Evolutionary conservation across 2,329 filamentous ascomycete genomes (phyloP).

Genomic region (Aspergillus hortae): DNA sequence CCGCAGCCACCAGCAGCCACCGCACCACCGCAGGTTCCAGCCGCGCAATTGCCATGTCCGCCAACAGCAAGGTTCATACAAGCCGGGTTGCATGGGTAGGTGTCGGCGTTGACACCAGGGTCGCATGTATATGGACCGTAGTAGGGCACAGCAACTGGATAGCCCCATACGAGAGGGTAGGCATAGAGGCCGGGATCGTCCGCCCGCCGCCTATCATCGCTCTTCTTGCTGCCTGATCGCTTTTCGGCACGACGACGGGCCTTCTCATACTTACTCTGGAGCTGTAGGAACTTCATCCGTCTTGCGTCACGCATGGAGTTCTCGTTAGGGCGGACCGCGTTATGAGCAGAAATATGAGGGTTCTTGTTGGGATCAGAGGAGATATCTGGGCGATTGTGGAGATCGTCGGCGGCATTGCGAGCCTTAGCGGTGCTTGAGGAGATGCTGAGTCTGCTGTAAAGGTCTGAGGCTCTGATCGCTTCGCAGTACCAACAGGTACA

Average conservation of each 20-base stretch:
- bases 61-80: constrained; percentile 43
- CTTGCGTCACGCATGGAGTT: constrained; percentile 16
- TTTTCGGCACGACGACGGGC: constrained; percentile 31
- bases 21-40: constrained; percentile 42
- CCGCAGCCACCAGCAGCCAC: constrained; percentile 44
- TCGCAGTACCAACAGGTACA: constrained; percentile 61
- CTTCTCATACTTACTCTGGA: constrained; percentile 55
- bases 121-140: constrained; percentile 49
- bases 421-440: constrained; percentile 50
- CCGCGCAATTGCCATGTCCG: constrained; percentile 46
- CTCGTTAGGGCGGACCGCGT: constrained; percentile 50
- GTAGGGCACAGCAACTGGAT: constrained; percentile 42
- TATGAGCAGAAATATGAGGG: constrained; percentile 72
- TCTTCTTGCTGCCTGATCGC: constrained; percentile 21
- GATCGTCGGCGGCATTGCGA: constrained; percentile 47
- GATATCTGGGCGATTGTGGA: constrained; percentile 38
- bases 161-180: constrained; percentile 43
- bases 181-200: constrained; percentile 18
- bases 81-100: constrained; percentile 44
- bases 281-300: constrained; percentile 34
- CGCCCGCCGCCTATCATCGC: constrained; percentile 24
- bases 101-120: constrained; percentile 36
- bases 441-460: constrained; percentile 36
- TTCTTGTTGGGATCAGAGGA: constrained; percentile 53
- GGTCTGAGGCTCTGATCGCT: constrained; percentile 57